Percentiles rank a stretch among this genome's conserved stretches.
These are phyloP conservation scores for Mycena belliarum DNA, from an alignment of 768 basidiomycete species.

Conservation along the genomic window DNA sequence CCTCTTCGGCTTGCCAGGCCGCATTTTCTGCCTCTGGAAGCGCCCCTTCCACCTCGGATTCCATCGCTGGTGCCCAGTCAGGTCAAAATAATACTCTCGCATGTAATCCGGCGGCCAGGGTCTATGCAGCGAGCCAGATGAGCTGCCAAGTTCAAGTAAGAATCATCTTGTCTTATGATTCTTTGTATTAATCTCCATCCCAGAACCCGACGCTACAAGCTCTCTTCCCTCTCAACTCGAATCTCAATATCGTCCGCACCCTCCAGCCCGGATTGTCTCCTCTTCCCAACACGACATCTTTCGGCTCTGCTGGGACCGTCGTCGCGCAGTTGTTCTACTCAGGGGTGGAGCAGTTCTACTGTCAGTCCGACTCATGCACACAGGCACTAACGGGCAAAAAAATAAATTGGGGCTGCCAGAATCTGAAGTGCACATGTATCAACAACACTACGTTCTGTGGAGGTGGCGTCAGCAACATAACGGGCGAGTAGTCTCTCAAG, in stretches of 20 bases:
- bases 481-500: not conserved
- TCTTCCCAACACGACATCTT: conserved; percentile 59
- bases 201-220: conserved; percentile 86
- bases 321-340: conserved; percentile 75
- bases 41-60: conserved; percentile 32
- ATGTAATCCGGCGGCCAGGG: conserved; percentile 69
- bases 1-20: conserved; percentile 63
- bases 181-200: not conserved
- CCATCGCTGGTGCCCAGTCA: conserved; percentile 27
- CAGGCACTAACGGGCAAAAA: conserved; percentile 53
- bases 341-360: conserved; percentile 90
- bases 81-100: conserved; percentile 65
- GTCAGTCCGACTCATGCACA: conserved; percentile 66
- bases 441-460: conserved; percentile 77
- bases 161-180: conserved; percentile 14
- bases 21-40: conserved; percentile 51
- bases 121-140: conserved; percentile 81
- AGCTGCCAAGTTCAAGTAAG: conserved; percentile 82
- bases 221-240: conserved; percentile 69
- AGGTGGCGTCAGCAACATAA: conserved; percentile 24
- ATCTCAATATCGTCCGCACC: conserved; percentile 78
- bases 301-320: conserved; percentile 52
- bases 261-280: conserved; percentile 72
- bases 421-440: conserved; percentile 75
- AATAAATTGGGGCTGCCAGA: conserved; percentile 69